These are phyloP conservation scores for Sphaerostilbella broomeana DNA, from an alignment of 2,329 filamentous ascomycete species.

Conservation along the genomic window DNA sequence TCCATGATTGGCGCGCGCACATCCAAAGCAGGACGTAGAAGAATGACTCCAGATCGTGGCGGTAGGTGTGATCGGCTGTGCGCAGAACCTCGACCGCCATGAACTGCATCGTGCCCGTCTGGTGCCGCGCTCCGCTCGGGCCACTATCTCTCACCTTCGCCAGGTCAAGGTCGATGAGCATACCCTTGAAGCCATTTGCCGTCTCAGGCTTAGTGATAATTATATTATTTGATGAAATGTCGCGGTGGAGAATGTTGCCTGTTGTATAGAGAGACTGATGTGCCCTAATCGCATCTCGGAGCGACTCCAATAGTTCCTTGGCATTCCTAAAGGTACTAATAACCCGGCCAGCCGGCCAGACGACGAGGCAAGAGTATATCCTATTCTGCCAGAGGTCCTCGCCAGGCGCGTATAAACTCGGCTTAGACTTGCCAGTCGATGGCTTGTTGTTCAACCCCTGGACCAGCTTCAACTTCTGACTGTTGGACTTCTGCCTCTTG, in stretches of 20 bases:
- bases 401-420: conserved; percentile 9
- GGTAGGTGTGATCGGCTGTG: conserved; percentile 21
- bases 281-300: conserved; percentile 10
- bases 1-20: conserved; percentile 10
- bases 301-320: conserved; percentile 8
- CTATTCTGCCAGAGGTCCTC: conserved; percentile 15
- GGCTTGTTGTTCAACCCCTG: no score
- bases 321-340: conserved; percentile 9
- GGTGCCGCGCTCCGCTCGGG: conserved; percentile 20
- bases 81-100: conserved; percentile 30
- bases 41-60: conserved; percentile 13
- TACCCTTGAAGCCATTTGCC: conserved; percentile 11
- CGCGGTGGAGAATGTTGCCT: conserved; percentile 7
- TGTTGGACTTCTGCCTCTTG: no score
- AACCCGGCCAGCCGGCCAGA: conserved; percentile 10
- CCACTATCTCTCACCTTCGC: conserved; percentile 17
- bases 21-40: conserved; percentile 16
- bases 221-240: conserved; percentile 12
- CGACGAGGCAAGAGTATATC: conserved; percentile 11
- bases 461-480: no score
- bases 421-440: no score
- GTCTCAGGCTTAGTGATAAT: conserved; percentile 10
- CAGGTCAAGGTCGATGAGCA: conserved; percentile 13
- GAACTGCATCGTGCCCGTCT: conserved; percentile 26
- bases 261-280: conserved; percentile 7